Evolutionary conservation across 805 yeast species (phyloP).

Genomic region (Metschnikowia dekortorum): DNA sequence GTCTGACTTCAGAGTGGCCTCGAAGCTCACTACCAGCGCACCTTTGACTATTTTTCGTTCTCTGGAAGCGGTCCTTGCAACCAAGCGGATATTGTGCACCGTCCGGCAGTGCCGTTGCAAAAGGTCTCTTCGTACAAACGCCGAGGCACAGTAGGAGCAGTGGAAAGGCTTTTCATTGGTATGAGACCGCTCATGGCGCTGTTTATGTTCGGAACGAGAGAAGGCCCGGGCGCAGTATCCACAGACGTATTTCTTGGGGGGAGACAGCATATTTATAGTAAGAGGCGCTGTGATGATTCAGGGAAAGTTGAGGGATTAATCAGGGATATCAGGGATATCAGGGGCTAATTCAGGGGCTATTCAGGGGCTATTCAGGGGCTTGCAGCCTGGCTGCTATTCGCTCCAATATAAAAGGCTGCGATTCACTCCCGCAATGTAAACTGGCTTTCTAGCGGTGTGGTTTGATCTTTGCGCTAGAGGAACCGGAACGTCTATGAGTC

Average conservation of each 20-base stretch:
- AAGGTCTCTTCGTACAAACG: conserved; percentile 74
- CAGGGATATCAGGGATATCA: too few species aligned
- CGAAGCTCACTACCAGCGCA: conserved; percentile 1
- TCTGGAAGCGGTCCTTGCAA: conserved; percentile 4
- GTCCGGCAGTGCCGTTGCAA: conserved; percentile 75
- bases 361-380: neutral
- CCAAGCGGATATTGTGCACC: conserved; percentile 48
- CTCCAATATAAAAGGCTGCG: neutral
- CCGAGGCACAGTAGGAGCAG: conserved; percentile 63
- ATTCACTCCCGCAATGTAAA: neutral
- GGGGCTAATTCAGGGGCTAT: too few species aligned
- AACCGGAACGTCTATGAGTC: too few species aligned
- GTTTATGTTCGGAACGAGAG: conserved; percentile 73
- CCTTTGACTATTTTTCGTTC: neutral
- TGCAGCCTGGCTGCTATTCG: neutral
- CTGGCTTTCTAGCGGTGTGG: too few species aligned
- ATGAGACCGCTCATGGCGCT: conserved; percentile 75
- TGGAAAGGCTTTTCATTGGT: conserved; percentile 78
- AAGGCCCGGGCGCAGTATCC: conserved; percentile 77
- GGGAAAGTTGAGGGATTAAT: too few species aligned
- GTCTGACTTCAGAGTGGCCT: neutral
- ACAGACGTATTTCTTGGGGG: conserved; percentile 68
- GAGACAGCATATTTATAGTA: conserved; percentile 6
- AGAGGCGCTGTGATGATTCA: too few species aligned
- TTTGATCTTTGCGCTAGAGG: too few species aligned